Percentiles rank a stretch among this genome's conserved stretches.
Conservation (phyloP, 1,284 basidiomycete genomes). For the Pseudomicrostroma phylloplanum region DNA sequence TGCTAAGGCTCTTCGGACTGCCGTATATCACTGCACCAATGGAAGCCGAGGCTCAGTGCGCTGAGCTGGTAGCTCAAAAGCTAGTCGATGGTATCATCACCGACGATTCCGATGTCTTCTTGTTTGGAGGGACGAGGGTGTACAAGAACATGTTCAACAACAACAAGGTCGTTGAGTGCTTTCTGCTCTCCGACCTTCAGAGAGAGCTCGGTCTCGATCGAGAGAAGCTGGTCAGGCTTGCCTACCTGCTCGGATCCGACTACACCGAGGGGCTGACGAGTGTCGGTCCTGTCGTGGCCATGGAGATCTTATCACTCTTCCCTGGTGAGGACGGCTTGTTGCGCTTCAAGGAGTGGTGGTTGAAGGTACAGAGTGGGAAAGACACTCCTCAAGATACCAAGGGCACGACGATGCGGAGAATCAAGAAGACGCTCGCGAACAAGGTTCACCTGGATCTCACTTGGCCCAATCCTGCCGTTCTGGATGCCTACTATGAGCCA, state of each 20-base stretch:
- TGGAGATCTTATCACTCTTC: conserved; percentile 60
- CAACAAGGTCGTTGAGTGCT: conserved; percentile 95
- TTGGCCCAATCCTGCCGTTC: conserved; percentile 87
- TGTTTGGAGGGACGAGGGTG: conserved; percentile 86
- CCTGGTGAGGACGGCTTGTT: conserved; percentile 64
- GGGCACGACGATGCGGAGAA: conserved; percentile 37
- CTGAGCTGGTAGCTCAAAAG: conserved; percentile 73
- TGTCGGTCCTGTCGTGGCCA: conserved; percentile 89
- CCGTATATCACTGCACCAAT: conserved; percentile 97
- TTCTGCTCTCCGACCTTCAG: conserved; percentile 73
- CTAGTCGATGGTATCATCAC: conserved; percentile 97
- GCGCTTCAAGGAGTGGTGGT: conserved; percentile 91
- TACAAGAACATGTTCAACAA: conserved; percentile 99
- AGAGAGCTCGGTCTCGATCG: conserved; percentile 83
- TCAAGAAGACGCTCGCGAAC: conserved; percentile 45
- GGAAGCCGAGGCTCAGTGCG: conserved; percentile 98
- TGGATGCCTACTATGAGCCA: conserved; percentile 80
- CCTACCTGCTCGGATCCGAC: conserved; percentile 91
- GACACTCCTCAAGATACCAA: conserved; percentile 64
- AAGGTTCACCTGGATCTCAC: conserved; percentile 68
- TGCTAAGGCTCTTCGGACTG: conserved; percentile 84
- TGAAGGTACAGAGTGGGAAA: conserved; percentile 80
- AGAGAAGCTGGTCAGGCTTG: conserved; percentile 77
- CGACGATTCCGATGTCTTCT: conserved; percentile 97
- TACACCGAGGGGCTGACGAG: conserved; percentile 94